Percentiles rank a stretch among this genome's conserved stretches.
Conservation (phyloP, 169 alveolate genomes). For the Eimeria tenella region DNA sequence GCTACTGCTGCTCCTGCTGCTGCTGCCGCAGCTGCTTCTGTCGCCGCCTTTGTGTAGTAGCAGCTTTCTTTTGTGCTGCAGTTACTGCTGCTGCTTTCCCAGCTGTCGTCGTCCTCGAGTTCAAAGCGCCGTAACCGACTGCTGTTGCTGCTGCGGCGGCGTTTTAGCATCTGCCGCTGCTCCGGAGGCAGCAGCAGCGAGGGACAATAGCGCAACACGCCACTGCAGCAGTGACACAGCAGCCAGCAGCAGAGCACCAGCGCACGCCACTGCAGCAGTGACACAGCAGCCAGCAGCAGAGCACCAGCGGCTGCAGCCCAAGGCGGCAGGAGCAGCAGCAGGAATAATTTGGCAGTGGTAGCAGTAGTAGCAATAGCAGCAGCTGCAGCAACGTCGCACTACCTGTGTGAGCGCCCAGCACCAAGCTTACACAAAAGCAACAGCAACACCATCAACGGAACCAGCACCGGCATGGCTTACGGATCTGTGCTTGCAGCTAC, state of each 20-base stretch:
- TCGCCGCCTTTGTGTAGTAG: neutral
- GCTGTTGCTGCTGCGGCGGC: constrained; percentile 32
- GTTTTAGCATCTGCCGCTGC: neutral
- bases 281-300: neutral
- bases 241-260: constrained; percentile 22
- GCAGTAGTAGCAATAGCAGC: too few relatives aligned
- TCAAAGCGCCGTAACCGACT: neutral
- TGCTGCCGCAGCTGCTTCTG: constrained; percentile 1
- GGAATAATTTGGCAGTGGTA: neutral
- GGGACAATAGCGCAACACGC: constrained; percentile 6
- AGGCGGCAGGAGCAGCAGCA: neutral
- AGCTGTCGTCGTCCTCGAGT: neutral
- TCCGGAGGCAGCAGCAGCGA: constrained; percentile 7
- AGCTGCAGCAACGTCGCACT: too few relatives aligned
- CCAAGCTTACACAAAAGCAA: too few relatives aligned
- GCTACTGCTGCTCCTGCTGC: constrained; percentile 36
- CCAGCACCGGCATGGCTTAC: neutral
- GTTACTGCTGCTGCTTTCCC: constrained; percentile 40
- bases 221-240: neutral
- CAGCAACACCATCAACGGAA: too few relatives aligned
- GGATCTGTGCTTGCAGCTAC: constrained; percentile 35
- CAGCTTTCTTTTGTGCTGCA: neutral
- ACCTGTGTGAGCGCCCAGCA: too few relatives aligned
- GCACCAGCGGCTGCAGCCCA: neutral
- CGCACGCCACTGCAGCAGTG: neutral